phyloP scores from a whole-genome alignment of 192 early-diverging fungal species.

The Coemansia nantahalensis region DNA sequence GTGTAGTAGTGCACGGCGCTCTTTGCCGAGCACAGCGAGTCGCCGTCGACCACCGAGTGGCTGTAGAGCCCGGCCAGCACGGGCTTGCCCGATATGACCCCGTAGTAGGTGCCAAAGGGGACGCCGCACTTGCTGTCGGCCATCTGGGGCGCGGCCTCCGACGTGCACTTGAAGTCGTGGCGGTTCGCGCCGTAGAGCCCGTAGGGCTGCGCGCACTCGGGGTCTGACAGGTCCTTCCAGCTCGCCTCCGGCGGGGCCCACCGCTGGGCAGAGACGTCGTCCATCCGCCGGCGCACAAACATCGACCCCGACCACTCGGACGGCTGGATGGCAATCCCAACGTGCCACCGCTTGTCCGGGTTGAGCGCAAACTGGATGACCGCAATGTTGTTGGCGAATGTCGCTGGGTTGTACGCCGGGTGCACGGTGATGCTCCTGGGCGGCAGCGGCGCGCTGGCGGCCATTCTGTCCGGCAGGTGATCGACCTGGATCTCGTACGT shows the following conservation, averaged over 20 bases:
- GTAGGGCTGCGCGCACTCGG: constrained; percentile 9
- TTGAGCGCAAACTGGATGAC: constrained; percentile 13
- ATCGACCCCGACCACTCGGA: constrained; percentile 6
- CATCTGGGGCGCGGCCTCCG: background rate
- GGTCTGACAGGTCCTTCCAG: background rate
- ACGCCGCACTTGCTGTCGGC: constrained; percentile 12
- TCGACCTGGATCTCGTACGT: constrained; percentile 21
- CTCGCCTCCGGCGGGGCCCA: constrained; percentile 9
- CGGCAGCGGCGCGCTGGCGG: background rate
- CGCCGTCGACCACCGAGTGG: constrained; percentile 14
- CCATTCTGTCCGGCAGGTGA: background rate
- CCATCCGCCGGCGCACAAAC: constrained; percentile 16
- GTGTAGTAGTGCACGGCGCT: constrained; percentile 24
- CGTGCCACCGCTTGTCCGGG: constrained; percentile 9
- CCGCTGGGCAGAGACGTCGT: background rate
- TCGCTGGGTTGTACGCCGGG: constrained; percentile 13
- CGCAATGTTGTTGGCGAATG: constrained; percentile 45
- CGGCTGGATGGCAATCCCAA: constrained; percentile 18
- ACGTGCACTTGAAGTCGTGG: constrained; percentile 10
- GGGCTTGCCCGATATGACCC: background rate
- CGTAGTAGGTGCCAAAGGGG: constrained; percentile 34
- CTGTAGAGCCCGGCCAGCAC: constrained; percentile 27
- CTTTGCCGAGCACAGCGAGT: constrained; percentile 14
- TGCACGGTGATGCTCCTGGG: constrained; percentile 17
- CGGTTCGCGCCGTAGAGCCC: constrained; percentile 3